A percentile compares a stretch with the other conserved stretches of the same genome.
Evolutionary conservation across 2,329 filamentous ascomycete genomes (phyloP).

Genomic region (Dactylellina parvicollis): DNA sequence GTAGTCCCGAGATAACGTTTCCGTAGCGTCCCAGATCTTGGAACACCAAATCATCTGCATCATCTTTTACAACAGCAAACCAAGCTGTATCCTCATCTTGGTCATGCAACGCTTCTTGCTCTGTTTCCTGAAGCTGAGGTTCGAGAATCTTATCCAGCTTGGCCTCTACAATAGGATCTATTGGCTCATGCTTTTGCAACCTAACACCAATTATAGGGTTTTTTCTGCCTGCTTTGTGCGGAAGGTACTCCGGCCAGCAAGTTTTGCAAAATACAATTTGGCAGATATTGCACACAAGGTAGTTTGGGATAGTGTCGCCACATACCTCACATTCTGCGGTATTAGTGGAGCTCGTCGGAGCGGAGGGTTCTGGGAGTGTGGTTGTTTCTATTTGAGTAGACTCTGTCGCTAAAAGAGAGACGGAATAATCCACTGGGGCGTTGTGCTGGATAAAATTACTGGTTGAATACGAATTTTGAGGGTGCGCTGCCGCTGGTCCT

Average conservation of each 20-base stretch:
- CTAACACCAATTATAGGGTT: not conserved
- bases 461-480: no score
- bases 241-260: conserved; percentile 10
- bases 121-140: conserved; percentile 34
- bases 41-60: conserved; percentile 25
- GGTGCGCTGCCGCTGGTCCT: no score
- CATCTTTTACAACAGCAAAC: conserved; percentile 55
- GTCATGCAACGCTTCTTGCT: conserved; percentile 26
- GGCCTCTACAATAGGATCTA: conserved; percentile 50
- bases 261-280: conserved; percentile 7
- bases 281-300: conserved; percentile 12
- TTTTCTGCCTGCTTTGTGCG: conserved; percentile 9
- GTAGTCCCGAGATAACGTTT: conserved; percentile 22
- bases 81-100: conserved; percentile 55
- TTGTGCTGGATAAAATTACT: no score
- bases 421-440: no score
- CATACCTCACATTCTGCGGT: conserved; percentile 1
- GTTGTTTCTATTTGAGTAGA: no score
- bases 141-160: conserved; percentile 52
- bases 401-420: no score
- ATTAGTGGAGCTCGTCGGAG: not conserved
- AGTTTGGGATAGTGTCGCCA: not conserved
- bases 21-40: conserved; percentile 40
- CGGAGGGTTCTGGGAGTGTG: not conserved
- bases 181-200: conserved; percentile 51